phyloP scores from a whole-genome alignment of 805 yeast genomes.

The Metschnikowia cerradonensis region DNA sequence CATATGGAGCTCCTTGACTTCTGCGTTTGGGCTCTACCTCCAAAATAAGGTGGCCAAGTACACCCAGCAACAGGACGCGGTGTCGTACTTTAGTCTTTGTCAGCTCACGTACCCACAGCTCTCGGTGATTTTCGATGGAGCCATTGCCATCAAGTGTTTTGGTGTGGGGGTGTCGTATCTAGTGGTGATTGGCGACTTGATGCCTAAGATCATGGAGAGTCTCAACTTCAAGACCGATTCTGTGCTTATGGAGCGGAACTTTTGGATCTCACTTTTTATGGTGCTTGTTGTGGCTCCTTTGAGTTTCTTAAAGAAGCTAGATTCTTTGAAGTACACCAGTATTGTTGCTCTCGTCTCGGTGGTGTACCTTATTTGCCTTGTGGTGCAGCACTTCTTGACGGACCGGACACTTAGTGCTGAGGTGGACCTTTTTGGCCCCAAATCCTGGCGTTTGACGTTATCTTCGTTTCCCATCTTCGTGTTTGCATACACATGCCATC shows the following conservation, averaged over 20 bases:
- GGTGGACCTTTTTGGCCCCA: constrained; percentile 38
- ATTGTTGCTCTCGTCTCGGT: constrained; percentile 66
- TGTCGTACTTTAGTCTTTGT: constrained; percentile 42
- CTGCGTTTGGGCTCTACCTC: constrained; percentile 64
- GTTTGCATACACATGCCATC: constrained; percentile 79
- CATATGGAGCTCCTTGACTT: constrained; percentile 58
- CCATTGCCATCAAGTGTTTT: constrained; percentile 73
- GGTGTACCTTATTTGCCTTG: constrained; percentile 54
- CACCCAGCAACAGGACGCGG: constrained; percentile 40
- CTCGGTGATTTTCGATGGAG: constrained; percentile 66
- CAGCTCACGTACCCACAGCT: constrained; percentile 67
- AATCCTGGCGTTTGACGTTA: constrained; percentile 36
- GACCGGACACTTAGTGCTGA: constrained; percentile 5
- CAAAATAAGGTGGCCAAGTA: constrained; percentile 58
- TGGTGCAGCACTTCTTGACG: constrained; percentile 45
- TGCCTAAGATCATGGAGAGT: constrained; percentile 54
- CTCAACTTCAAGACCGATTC: constrained; percentile 24
- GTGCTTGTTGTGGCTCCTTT: constrained; percentile 57
- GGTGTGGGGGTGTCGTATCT: constrained; percentile 72
- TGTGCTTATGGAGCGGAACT: constrained; percentile 34
- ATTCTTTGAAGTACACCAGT: constrained; percentile 67
- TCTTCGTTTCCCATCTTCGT: constrained; percentile 71
- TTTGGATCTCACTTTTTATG: constrained; percentile 54
- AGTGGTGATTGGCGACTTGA: constrained; percentile 71
- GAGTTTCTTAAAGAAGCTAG: constrained; percentile 57